Base-by-base conservation (phyloP, 768 basidiomycete species). In the Hemileccinum impolitum region DNA sequence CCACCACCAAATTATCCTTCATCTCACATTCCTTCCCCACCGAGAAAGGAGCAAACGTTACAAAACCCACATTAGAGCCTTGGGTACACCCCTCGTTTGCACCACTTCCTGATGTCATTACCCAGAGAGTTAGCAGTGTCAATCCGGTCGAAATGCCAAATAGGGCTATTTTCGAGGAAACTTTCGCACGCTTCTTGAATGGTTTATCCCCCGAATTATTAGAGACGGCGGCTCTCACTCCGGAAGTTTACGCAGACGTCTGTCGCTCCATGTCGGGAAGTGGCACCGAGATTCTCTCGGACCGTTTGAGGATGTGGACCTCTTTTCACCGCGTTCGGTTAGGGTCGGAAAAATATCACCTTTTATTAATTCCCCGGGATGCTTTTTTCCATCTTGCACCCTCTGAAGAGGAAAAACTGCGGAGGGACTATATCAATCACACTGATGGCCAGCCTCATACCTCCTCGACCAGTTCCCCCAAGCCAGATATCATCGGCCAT, bases 361-460 rank as follows among this genome's bases (percentile, higher is more conserved):
- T 86, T 35, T 70, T 87, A 37, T 63, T 87, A 11, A 70, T 78
- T 35, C 85, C 84, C 4, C 73, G 81, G 11, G 85, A 87, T 43
- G 70, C 77, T 15, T 75, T 76, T 51, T 85, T 79, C 62, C 70
- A 74, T 32, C 69, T 80, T 55, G 69, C 76, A 34, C 61, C 67
- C 14, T 72, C 69, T 19, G 76, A 77, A 43, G 77, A 79, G 54
- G 80, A 83, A 52, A 73, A 69, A 46, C 59, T 77, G 25, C 70
- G 76, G 45, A 70, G 63, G 44, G 75, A 75, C 45, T 84, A 77
- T 62, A 62, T 75, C 42, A 62, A 67, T 51, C 66, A 69, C 50
- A 58, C 72, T 42, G 67, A 76, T 48, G 54, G 52, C n/a, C 45
- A 39, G 15, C 17, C 55, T 36, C 26, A 18, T 21, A 8, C 42